Evolutionary conservation across 2,329 filamentous ascomycete species (phyloP).

Genomic region (Exophiala sideris): DNA sequence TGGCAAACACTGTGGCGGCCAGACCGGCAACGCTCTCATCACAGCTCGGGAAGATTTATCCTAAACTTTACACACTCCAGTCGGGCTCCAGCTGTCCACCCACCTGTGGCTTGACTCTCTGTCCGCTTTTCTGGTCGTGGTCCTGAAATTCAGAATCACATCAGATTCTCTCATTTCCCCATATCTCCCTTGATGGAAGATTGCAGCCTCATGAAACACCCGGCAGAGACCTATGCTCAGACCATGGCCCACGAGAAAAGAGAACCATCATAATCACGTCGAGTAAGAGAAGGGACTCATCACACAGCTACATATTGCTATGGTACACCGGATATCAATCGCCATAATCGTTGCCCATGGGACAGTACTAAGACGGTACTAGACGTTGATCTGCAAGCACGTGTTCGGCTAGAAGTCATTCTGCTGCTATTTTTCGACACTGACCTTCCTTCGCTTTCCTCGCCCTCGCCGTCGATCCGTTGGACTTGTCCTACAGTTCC

Average conservation of each 20-base stretch:
- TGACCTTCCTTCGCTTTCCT: not conserved
- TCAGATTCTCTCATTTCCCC: constrained; percentile 12
- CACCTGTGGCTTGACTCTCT: not conserved
- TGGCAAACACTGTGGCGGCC: not conserved
- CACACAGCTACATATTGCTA: not conserved
- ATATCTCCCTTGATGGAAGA: constrained; percentile 1
- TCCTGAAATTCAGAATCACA: not conserved
- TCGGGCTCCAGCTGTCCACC: not conserved
- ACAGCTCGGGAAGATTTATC: too few species aligned
- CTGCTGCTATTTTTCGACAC: constrained; percentile 1
- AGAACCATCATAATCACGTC: not conserved
- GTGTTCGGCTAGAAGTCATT: not conserved
- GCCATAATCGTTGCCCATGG: too few species aligned
- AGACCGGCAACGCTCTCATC: too few species aligned
- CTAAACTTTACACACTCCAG: not conserved
- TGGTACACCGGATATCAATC: too few species aligned
- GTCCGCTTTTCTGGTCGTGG: not conserved
- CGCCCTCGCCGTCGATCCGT: not conserved
- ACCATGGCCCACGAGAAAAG: not conserved
- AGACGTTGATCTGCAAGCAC: not conserved
- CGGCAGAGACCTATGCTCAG: not conserved
- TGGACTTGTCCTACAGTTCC: not conserved
- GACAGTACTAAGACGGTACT: too few species aligned
- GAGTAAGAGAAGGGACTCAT: not conserved
- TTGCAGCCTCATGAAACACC: not conserved